Percentiles rank a stretch among this genome's conserved stretches.
Evolutionary conservation across 176 grass and related monocot genomes (phyloP).

Genomic region (Aegilops umbellulata): DNA sequence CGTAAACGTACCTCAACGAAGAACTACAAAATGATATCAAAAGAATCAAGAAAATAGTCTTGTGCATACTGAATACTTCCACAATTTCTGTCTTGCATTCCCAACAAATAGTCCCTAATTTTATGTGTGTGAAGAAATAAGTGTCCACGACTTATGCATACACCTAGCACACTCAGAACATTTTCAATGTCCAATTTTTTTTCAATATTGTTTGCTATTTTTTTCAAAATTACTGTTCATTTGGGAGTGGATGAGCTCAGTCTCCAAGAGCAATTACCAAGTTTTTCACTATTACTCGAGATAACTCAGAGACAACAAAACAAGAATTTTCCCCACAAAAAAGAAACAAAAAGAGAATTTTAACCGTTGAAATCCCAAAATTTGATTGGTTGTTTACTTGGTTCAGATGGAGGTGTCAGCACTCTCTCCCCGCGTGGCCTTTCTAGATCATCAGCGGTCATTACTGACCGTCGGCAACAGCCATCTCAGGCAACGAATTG

Average conservation of each 20-base stretch:
- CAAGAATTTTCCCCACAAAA: not conserved
- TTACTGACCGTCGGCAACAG: constrained; percentile 89
- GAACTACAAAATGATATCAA: not conserved
- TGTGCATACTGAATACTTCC: not conserved
- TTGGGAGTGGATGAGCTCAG: too few relatives aligned
- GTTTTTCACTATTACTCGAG: not conserved
- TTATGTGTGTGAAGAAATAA: not conserved
- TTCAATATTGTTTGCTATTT: too few relatives aligned
- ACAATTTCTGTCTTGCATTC: not conserved
- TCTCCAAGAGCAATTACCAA: not conserved
- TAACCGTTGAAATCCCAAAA: not conserved
- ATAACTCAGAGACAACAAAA: not conserved
- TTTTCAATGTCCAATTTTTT: too few relatives aligned
- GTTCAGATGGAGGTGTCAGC: constrained; percentile 82
- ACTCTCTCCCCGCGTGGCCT: constrained; percentile 85
- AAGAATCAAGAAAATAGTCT: not conserved
- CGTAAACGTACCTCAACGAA: not conserved
- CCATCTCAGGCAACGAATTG: constrained; percentile 95
- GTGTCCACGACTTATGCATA: too few relatives aligned
- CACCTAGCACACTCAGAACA: too few relatives aligned
- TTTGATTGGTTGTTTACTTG: not conserved
- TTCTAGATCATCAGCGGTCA: constrained; percentile 94
- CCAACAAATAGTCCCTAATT: not conserved
- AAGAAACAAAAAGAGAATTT: not conserved
- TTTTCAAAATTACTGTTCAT: too few relatives aligned